These are phyloP conservation scores for Aspergillus floridensis DNA, from an alignment of 2,329 filamentous ascomycete species.

Conservation along the genomic window DNA sequence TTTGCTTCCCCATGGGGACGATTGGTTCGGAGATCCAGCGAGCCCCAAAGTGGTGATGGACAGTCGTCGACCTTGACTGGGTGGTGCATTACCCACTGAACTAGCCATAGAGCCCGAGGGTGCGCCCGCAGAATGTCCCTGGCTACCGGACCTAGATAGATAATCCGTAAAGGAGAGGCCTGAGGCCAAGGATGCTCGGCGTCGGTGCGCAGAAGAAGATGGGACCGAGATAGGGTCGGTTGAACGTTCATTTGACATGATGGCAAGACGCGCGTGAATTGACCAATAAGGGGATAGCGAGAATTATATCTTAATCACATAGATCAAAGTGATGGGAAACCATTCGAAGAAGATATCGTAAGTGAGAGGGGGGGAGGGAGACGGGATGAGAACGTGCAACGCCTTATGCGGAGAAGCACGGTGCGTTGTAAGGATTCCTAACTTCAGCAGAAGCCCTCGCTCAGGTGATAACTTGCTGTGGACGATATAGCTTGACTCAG, in stretches of 20 bases:
- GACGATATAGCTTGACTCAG: not conserved
- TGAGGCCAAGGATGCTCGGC: constrained; percentile 48
- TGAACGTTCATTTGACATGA: constrained; percentile 46
- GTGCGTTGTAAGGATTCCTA: no score
- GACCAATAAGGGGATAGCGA: not conserved
- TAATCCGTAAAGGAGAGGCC: constrained; percentile 42
- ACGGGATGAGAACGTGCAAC: no score
- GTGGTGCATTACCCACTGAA: constrained; percentile 49
- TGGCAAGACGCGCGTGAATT: constrained; percentile 9
- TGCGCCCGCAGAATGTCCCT: constrained; percentile 14
- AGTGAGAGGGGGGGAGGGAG: not conserved
- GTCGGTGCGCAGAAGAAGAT: constrained; percentile 35
- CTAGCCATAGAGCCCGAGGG: constrained; percentile 50
- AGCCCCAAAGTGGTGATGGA: constrained; percentile 73
- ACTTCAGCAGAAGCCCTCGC: no score
- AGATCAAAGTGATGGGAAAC: not conserved
- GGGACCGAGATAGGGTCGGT: constrained; percentile 41
- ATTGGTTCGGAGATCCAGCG: constrained; percentile 66
- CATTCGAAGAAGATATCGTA: not conserved
- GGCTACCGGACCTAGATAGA: constrained; percentile 33
- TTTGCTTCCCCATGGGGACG: constrained; percentile 51
- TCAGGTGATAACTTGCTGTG: not conserved
- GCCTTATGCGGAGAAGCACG: no score
- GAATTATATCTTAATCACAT: not conserved
- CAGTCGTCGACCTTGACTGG: constrained; percentile 61